Percentiles rank a stretch among this genome's conserved stretches.
phyloP scores from a whole-genome alignment of 805 yeast species.

The Starmerella gropengiesseri region DNA sequence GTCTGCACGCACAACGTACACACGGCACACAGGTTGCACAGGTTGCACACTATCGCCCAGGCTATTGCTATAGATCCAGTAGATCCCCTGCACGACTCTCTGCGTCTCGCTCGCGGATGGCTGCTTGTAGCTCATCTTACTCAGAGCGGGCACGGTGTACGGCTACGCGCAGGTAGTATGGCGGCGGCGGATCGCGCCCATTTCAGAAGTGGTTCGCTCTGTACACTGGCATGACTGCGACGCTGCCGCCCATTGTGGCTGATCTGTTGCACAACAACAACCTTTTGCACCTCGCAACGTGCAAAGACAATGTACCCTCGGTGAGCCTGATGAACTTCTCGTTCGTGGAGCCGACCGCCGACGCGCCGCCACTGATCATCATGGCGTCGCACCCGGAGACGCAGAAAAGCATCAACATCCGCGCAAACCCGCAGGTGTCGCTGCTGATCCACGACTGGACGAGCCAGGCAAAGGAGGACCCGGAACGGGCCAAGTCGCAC shows the following conservation, averaged over 20 bases:
- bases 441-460: conserved; percentile 81
- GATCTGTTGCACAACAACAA: conserved; percentile 20
- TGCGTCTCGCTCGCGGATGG: no score
- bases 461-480: conserved; percentile 40
- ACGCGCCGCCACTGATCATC: conserved; percentile 30
- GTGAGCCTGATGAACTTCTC: conserved; percentile 88
- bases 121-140: no score
- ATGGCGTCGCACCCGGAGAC: conserved; percentile 64
- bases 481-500: conserved; percentile 27
- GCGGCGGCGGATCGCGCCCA: no score
- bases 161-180: no score
- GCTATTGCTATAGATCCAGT: no score
- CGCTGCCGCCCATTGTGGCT: conserved; percentile 14
- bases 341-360: conserved; percentile 30
- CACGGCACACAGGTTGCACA: no score
- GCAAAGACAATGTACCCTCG: conserved; percentile 63
- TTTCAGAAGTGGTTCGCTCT: no score
- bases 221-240: conserved; percentile 2
- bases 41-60: no score
- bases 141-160: no score
- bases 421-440: conserved; percentile 64
- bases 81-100: no score
- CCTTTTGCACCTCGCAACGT: conserved; percentile 71
- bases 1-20: neutral
- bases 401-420: conserved; percentile 60